These are phyloP conservation scores for Lantana camara DNA, from an alignment of 257 asterid genomes.

Conservation along the genomic window DNA sequence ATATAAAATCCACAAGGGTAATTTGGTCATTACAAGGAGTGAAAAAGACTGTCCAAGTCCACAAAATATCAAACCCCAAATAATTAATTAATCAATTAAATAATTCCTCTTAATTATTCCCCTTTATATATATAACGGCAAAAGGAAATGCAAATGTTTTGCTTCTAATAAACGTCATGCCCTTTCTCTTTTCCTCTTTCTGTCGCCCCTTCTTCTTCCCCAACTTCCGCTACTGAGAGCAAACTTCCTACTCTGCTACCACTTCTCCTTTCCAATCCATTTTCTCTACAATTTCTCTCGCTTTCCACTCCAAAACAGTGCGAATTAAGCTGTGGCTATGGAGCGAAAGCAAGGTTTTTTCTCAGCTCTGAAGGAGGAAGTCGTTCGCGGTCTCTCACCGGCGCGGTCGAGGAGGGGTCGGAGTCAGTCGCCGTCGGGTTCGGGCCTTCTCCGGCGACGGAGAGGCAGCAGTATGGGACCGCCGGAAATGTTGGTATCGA, in stretches of 20 bases:
- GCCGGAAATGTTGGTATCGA: constrained; percentile 34
- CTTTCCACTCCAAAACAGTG: not conserved
- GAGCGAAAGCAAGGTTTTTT: constrained; percentile 58
- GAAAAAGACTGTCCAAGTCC: constrained; percentile 21
- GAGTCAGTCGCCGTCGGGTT: constrained; percentile 44
- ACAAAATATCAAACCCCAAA: not conserved
- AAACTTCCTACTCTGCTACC: constrained; percentile 23
- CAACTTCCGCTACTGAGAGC: constrained; percentile 22
- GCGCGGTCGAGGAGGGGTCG: constrained; percentile 43
- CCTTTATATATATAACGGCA: constrained; percentile 14
- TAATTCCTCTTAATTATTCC: constrained; percentile 11
- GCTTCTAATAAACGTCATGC: constrained; percentile 41
- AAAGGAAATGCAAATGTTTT: constrained; percentile 16
- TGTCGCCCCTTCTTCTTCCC: not conserved
- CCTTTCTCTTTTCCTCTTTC: constrained; percentile 26
- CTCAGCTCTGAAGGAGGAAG: constrained; percentile 48
- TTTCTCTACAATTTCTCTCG: not conserved
- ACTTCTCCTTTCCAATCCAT: not conserved
- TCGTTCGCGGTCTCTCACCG: constrained; percentile 59
- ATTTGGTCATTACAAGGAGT: constrained; percentile 5
- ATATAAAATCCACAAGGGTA: not conserved
- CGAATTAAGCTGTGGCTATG: constrained; percentile 29
- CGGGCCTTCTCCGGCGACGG: constrained; percentile 43
- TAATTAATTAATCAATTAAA: too few species aligned
- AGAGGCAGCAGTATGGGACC: constrained; percentile 37